Evolutionary conservation across 176 grass and related monocot genomes (phyloP).

Genomic region (Bothriochloa decipiens): DNA sequence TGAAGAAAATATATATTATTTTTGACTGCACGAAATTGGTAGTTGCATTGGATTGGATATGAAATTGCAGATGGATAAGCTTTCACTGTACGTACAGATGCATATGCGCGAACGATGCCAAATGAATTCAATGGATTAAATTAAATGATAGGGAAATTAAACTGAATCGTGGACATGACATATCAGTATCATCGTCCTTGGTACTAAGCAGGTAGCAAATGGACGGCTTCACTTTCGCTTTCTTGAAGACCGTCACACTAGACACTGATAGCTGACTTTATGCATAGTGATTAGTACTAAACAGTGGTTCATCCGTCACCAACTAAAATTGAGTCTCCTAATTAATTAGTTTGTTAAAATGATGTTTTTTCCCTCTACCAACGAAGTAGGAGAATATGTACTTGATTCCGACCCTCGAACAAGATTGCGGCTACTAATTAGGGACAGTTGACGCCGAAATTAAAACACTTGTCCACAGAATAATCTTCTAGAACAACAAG

Average conservation of each 20-base stretch:
- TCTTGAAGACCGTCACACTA: neutral
- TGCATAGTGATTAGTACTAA: neutral
- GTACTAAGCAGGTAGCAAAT: neutral
- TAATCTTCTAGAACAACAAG: neutral
- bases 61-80: too few species aligned
- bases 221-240: neutral
- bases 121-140: too few species aligned
- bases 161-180: neutral
- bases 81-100: neutral
- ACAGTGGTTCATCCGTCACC: neutral
- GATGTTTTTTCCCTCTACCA: neutral
- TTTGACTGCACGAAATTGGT: neutral
- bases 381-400: neutral
- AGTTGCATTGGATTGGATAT: neutral
- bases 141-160: neutral
- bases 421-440: conserved; percentile 44
- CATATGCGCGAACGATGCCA: too few species aligned
- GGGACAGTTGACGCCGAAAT: conserved; percentile 9
- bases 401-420: conserved; percentile 10
- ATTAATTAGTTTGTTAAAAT: neutral
- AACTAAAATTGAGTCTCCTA: neutral
- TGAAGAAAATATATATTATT: too few species aligned
- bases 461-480: neutral
- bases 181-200: neutral
- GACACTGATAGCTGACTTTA: neutral